phyloP scores from a whole-genome alignment of 2,329 filamentous ascomycete species.

The Alternaria sp. region DNA sequence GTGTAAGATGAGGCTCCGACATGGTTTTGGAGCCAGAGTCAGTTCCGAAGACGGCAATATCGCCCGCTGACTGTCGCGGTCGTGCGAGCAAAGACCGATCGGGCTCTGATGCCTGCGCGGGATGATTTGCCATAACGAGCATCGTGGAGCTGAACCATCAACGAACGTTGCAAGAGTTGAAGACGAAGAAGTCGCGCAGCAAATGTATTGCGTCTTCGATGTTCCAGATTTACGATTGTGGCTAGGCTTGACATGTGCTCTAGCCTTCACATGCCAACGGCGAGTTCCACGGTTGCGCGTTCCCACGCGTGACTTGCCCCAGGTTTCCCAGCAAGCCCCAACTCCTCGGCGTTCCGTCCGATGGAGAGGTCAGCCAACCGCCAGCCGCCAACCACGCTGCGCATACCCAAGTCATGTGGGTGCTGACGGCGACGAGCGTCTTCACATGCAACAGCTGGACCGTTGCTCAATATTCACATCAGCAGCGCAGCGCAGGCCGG shows the following conservation, averaged over 20 bases:
- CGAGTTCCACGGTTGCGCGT: background rate
- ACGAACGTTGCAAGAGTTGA: background rate
- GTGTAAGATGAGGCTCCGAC: background rate
- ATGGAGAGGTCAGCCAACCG: conserved; percentile 14
- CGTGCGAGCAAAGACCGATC: conserved; percentile 33
- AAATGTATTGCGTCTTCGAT: conserved; percentile 1
- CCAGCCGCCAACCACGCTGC: conserved; percentile 13
- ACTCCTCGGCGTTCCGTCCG: conserved; percentile 12
- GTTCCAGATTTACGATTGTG: background rate
- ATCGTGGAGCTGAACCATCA: background rate
- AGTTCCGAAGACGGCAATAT: conserved; percentile 23
- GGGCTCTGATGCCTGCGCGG: conserved; percentile 29
- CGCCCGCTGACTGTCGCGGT: conserved; percentile 21
- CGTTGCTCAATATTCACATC: background rate
- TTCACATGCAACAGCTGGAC: conserved; percentile 30
- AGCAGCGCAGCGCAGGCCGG: conserved; percentile 11
- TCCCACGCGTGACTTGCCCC: conserved; percentile 28
- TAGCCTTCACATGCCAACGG: conserved; percentile 33
- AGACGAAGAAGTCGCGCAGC: background rate
- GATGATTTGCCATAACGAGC: conserved; percentile 25
- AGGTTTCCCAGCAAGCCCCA: conserved; percentile 17
- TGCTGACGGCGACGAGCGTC: conserved; percentile 7
- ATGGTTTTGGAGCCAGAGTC: background rate
- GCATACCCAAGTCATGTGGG: conserved; percentile 19
- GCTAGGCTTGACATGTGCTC: conserved; percentile 4